Percentiles rank a stretch among this genome's conserved stretches.
phyloP scores from a whole-genome alignment of 1,284 basidiomycete species.

The Ustilago hordei region DNA sequence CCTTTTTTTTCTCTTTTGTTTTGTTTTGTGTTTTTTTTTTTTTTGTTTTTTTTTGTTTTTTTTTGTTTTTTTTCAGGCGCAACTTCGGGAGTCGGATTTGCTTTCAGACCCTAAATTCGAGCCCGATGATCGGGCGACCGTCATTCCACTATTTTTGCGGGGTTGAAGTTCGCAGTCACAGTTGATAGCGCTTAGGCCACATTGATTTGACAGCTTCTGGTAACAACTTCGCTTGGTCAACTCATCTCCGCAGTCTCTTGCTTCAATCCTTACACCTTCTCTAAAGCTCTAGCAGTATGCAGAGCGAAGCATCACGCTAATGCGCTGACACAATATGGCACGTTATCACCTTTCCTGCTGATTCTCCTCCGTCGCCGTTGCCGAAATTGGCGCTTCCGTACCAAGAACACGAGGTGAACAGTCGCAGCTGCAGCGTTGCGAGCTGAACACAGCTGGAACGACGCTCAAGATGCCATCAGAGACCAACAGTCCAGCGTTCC shows the following conservation, averaged over 20 bases:
- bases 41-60: no score
- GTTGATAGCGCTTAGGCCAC: slow-evolving; percentile 9
- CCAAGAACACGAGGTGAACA: background rate
- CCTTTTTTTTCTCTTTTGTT: background rate
- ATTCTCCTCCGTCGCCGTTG: background rate
- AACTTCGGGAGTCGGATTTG: slow-evolving; percentile 32
- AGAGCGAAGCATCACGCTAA: background rate
- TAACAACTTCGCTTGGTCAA: background rate
- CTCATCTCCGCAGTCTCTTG: background rate
- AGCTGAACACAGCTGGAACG: background rate
- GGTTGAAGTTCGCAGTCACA: slow-evolving; percentile 5
- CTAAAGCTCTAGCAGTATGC: background rate
- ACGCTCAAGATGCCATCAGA: slow-evolving; percentile 19
- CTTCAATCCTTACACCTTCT: background rate
- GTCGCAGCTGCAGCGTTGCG: background rate
- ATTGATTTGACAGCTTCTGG: background rate
- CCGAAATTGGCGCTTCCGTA: no score
- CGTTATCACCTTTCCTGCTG: background rate
- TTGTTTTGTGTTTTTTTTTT: no score
- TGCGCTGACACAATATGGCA: background rate
- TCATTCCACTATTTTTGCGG: slow-evolving; percentile 8
- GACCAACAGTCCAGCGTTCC: slow-evolving; percentile 29
- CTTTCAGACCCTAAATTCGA: background rate
- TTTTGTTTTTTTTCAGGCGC: background rate
- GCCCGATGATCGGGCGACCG: slow-evolving; percentile 34